Conservation (phyloP, 2,329 filamentous ascomycete genomes). For the Cladosporium colombiae region DNA sequence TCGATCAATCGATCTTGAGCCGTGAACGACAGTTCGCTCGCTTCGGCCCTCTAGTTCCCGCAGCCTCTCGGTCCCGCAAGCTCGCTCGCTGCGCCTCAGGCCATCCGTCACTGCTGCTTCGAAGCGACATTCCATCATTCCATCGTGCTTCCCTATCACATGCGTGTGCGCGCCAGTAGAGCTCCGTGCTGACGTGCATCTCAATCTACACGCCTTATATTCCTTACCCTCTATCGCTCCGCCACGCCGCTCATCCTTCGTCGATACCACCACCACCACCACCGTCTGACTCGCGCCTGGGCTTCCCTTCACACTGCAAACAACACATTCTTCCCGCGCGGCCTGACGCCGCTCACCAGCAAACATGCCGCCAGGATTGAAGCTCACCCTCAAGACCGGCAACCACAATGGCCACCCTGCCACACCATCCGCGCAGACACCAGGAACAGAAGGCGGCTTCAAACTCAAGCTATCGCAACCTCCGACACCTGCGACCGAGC, state of each 20-base stretch:
- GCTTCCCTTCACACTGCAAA: not conserved
- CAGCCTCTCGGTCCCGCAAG: not conserved
- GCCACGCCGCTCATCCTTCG: conserved; percentile 3
- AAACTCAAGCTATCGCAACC: conserved; percentile 36
- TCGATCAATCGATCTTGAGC: not conserved
- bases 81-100: not conserved
- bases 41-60: not conserved
- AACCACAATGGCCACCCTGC: conserved; percentile 20
- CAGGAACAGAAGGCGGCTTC: conserved; percentile 21
- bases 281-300: not conserved
- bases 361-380: conserved; percentile 21
- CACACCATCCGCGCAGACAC: conserved; percentile 33
- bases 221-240: not conserved
- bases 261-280: not conserved
- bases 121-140: not conserved
- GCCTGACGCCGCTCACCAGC: conserved; percentile 11
- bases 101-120: conserved; percentile 1
- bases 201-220: not conserved
- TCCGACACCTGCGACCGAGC: conserved; percentile 32
- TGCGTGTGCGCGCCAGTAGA: not conserved
- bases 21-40: not conserved
- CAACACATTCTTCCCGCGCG: conserved; percentile 4
- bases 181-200: not conserved
- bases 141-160: not conserved
- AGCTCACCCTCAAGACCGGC: conserved; percentile 27